Base-by-base conservation (phyloP, 2,329 filamentous ascomycete genomes). In the Cytospora chrysosperma region DNA sequence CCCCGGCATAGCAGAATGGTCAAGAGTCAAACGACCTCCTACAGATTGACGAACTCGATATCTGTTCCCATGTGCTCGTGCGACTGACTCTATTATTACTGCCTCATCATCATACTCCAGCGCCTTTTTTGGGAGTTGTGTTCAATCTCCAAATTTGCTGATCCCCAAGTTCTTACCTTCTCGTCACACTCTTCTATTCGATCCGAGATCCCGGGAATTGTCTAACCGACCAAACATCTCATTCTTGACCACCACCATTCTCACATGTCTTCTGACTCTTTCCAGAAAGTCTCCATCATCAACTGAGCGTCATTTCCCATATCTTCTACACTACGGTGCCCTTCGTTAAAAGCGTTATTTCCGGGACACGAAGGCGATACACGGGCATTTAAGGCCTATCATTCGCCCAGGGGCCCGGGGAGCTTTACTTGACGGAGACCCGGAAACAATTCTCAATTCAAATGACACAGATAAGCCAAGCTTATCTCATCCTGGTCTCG, bases 391-490 rank as follows among this genome's bases (percentile, higher is more conserved):
- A 32, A 52, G 62, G 32, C 32, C 40, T 56, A 53, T 24, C 52
- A 57, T 52, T 53, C 58, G 62, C 53, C 43, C 24, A 53, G 54
- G 40, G 37, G 51, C 43, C 24, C 49, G 54, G 40, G 37, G 51
- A 60, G 51, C 30, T 52, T 56, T 57, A 53, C 54, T 55, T 60
- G 56, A 61, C 64, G 57, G 55, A 63, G 63, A 59, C 61, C 51
- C 64, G 57, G 55, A 63, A 64, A 56, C 62, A 60, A 59, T 68
- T 69, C 70, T 64, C 64, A 66, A 68, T 64, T 62, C 77, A 77
- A 81, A 85, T 85, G 82, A 84, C 81, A 77, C 78, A 76, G 78
- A 83, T 82, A 82, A 82, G 78, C 76, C 76, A 78, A 75, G 78
- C 82, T 82, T 83, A 84, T 84, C 81, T 85, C 71, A 77, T 82